Percentiles rank a stretch among this genome's conserved stretches.
phyloP scores from a whole-genome alignment of 2,329 filamentous ascomycete genomes.

The Cladophialophora bantiana region DNA sequence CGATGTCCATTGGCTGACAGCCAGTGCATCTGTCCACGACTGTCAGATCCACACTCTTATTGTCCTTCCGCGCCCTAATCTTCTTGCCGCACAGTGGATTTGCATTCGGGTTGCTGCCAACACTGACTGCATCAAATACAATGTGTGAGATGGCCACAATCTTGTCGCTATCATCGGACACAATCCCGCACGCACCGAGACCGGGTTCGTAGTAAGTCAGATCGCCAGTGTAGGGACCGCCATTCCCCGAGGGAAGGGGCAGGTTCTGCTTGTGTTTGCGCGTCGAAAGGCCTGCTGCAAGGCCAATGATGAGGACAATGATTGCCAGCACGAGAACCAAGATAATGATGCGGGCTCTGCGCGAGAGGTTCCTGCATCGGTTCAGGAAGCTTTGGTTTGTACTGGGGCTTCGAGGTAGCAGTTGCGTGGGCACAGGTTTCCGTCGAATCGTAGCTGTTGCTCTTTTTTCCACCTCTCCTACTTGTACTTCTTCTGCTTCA shows the following conservation, averaged over 20 bases:
- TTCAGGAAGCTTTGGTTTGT: slow-evolving; percentile 19
- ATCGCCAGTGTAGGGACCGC: slow-evolving; percentile 65
- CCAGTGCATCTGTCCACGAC: slow-evolving; percentile 72
- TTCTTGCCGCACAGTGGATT: slow-evolving; percentile 72
- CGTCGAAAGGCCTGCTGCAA: slow-evolving; percentile 37
- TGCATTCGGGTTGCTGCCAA: slow-evolving; percentile 63
- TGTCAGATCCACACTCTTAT: slow-evolving; percentile 64
- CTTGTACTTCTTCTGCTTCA: slow-evolving; percentile 25
- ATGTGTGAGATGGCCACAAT: slow-evolving; percentile 72
- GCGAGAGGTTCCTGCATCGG: slow-evolving; percentile 31
- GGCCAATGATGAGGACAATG: slow-evolving; percentile 37
- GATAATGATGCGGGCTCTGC: slow-evolving; percentile 33
- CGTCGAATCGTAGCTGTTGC: slow-evolving; percentile 28
- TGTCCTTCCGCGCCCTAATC: slow-evolving; percentile 66
- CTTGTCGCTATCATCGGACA: slow-evolving; percentile 60
- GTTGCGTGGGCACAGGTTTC: slow-evolving; percentile 31
- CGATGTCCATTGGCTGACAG: slow-evolving; percentile 57
- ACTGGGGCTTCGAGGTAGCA: slow-evolving; percentile 4
- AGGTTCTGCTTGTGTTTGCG: slow-evolving; percentile 48
- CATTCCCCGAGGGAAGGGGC: slow-evolving; percentile 58
- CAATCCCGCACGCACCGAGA: slow-evolving; percentile 73
- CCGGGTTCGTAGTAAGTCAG: slow-evolving; percentile 73
- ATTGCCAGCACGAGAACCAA: slow-evolving; percentile 28
- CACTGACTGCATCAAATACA: slow-evolving; percentile 68
- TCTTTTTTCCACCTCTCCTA: slow-evolving; percentile 23